Evolutionary conservation across 768 basidiomycete genomes (phyloP).

Genomic region (Suillus lakei): DNA sequence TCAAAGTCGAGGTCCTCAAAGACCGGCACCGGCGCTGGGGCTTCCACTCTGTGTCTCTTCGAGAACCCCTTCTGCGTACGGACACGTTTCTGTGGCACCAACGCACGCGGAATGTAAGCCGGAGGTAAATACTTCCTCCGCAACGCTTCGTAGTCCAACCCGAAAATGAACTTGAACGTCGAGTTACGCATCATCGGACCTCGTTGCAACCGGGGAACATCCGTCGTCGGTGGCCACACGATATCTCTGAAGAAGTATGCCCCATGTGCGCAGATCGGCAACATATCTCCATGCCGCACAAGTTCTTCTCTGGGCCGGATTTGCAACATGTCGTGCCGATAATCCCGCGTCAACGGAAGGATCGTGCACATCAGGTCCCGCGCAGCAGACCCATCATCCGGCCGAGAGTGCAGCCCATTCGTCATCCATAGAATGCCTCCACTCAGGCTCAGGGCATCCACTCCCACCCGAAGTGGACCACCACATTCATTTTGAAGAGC

Average conservation of each 20-base stretch:
- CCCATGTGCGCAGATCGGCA: neutral
- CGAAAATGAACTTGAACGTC: neutral
- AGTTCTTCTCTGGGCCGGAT: neutral
- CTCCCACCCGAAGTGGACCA: neutral
- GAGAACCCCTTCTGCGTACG: neutral
- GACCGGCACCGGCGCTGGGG: neutral
- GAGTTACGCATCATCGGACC: neutral
- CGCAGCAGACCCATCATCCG: conserved; percentile 22
- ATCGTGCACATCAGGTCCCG: conserved; percentile 25
- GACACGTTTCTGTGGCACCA: neutral
- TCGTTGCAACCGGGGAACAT: neutral
- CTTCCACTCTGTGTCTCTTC: neutral
- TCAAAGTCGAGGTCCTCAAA: neutral
- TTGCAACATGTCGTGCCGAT: neutral
- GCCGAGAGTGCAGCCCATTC: conserved; percentile 31
- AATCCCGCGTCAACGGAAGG: conserved; percentile 29
- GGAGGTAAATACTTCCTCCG: neutral
- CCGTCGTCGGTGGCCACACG: neutral
- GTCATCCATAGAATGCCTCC: conserved; percentile 25
- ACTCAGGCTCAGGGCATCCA: conserved; percentile 22
- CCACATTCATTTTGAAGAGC: conserved; percentile 25
- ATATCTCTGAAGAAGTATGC: neutral
- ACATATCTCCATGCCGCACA: neutral
- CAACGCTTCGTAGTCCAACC: neutral
- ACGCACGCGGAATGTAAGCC: neutral